Evolutionary conservation across 2,329 filamentous ascomycete species (phyloP).

Genomic region (Aureobasidium sp.): DNA sequence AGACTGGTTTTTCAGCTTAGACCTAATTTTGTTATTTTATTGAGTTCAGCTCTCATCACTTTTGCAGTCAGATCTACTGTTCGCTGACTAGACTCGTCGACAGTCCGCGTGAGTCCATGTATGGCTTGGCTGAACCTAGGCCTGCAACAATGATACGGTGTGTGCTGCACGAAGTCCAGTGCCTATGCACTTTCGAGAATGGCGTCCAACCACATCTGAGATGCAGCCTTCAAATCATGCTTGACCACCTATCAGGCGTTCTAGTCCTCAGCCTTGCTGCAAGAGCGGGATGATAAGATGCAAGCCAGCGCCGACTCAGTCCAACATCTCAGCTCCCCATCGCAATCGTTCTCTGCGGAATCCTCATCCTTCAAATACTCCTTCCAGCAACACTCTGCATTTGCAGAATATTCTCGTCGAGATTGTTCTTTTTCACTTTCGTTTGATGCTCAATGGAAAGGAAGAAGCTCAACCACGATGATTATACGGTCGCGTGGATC

Average conservation of each 20-base stretch:
- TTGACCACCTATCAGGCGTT: not conserved
- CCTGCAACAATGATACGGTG: too few relatives aligned
- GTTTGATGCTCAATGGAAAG: not conserved
- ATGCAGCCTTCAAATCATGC: not conserved
- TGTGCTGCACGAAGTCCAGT: not conserved
- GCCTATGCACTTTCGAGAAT: not conserved
- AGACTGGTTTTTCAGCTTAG: too few relatives aligned
- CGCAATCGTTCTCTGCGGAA: not conserved
- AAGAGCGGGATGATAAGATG: not conserved
- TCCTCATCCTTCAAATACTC: not conserved
- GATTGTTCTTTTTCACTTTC: not conserved
- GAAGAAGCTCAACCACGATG: conserved; percentile 12
- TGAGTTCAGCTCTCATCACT: too few relatives aligned
- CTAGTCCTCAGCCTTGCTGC: not conserved
- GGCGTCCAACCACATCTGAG: not conserved
- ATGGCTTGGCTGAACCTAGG: too few relatives aligned
- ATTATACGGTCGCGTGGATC: conserved; percentile 23
- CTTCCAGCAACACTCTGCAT: too few relatives aligned
- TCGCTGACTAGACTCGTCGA: not conserved
- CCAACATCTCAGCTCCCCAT: not conserved
- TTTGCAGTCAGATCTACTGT: too few relatives aligned
- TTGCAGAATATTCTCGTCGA: too few relatives aligned
- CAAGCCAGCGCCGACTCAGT: not conserved
- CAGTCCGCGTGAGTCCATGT: not conserved
- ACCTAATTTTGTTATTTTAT: too few relatives aligned